Conservation (phyloP, 306 rosid species). For the Dryas octopetala region DNA sequence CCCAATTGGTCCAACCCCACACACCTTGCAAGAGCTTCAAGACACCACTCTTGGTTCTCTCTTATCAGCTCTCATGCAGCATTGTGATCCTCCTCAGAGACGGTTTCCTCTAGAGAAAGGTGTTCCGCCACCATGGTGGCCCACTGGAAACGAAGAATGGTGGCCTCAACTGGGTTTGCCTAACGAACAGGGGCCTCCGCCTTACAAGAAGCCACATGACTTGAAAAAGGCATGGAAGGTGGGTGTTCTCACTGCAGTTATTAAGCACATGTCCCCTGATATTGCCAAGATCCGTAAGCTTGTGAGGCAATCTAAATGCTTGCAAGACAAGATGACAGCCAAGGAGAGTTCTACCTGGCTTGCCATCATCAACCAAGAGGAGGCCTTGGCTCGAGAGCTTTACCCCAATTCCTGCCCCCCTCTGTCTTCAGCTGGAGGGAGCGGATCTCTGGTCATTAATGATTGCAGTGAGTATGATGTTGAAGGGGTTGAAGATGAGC, state of each 20-base stretch:
- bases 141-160: conserved; percentile 76
- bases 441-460: conserved; percentile 54
- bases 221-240: conserved; percentile 91
- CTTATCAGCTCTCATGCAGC: conserved; percentile 87
- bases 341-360: conserved; percentile 93
- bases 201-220: conserved; percentile 94
- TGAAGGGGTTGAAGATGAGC: conserved; percentile 65
- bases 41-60: conserved; percentile 88
- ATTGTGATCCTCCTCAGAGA: conserved; percentile 87
- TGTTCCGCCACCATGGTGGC: conserved; percentile 93
- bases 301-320: conserved; percentile 79
- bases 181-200: conserved; percentile 79
- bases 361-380: conserved; percentile 82
- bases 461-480: conserved; percentile 77
- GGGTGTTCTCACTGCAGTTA: conserved; percentile 75
- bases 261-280: conserved; percentile 91
- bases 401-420: conserved; percentile 62
- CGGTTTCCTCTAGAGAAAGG: conserved; percentile 85
- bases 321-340: conserved; percentile 93
- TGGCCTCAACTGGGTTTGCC: conserved; percentile 76
- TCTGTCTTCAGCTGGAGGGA: conserved; percentile 49
- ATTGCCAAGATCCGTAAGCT: conserved; percentile 84
- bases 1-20: conserved; percentile 64
- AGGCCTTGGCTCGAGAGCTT: conserved; percentile 59
- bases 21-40: conserved; percentile 79